Conservation (phyloP, 2,329 filamentous ascomycete genomes). For the Penicillium griseofulvum region DNA sequence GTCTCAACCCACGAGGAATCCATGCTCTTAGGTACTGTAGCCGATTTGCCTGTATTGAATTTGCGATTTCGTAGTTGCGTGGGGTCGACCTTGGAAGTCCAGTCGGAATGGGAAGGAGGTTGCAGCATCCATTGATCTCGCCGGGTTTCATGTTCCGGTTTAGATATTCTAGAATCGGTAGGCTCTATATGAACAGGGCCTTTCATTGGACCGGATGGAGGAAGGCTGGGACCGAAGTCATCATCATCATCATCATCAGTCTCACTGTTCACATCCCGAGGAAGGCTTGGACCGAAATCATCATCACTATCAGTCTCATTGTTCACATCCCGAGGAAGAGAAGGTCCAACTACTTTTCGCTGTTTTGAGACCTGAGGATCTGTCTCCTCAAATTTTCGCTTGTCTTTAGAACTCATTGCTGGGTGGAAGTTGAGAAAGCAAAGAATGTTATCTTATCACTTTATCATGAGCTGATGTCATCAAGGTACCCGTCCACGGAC, state of each 20-base stretch:
- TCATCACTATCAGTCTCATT: conserved; percentile 17
- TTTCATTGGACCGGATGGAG: conserved; percentile 20
- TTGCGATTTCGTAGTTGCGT: conserved; percentile 78
- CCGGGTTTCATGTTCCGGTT: conserved; percentile 44
- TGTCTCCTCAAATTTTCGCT: conserved; percentile 21
- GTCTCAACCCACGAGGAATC: conserved; percentile 84
- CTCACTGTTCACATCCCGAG: conserved; percentile 27
- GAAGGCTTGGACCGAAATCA: conserved; percentile 46
- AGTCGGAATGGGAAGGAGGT: conserved; percentile 58
- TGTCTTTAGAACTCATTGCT: conserved; percentile 15
- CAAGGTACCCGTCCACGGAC: no score
- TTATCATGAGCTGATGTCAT: not conserved
- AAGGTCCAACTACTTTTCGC: conserved; percentile 54
- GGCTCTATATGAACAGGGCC: not conserved
- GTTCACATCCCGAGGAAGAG: conserved; percentile 42
- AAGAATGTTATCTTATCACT: conserved; percentile 1
- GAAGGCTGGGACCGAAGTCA: conserved; percentile 43
- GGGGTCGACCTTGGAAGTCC: conserved; percentile 68
- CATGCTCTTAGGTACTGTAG: conserved; percentile 40
- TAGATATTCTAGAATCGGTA: conserved; percentile 2
- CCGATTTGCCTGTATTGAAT: conserved; percentile 70
- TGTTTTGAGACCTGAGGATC: conserved; percentile 7
- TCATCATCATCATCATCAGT: conserved; percentile 27
- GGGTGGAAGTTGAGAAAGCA: no score
- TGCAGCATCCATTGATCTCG: conserved; percentile 85